Evolutionary conservation across 371 early-diverging fungal genomes (phyloP).

Genomic region (Mucor lusitanicus): DNA sequence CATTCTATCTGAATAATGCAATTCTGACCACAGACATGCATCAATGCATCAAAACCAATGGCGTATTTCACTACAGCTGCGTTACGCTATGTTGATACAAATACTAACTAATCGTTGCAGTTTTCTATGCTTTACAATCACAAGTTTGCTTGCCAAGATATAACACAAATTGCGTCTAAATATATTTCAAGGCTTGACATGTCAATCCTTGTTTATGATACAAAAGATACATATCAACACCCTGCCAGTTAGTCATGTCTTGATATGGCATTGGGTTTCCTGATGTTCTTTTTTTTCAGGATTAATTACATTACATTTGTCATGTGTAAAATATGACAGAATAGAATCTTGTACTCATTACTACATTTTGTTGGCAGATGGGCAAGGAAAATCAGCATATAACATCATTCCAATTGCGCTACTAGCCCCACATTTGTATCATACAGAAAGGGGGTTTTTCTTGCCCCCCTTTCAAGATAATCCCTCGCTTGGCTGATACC

Average conservation of each 20-base stretch:
- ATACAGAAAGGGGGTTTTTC: not conserved
- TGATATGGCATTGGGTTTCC: not conserved
- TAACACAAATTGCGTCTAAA: not conserved
- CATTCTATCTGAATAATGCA: not conserved
- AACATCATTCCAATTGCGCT: not conserved
- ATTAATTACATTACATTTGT: not conserved
- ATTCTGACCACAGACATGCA: not conserved
- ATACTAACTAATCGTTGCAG: not conserved
- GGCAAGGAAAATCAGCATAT: not conserved
- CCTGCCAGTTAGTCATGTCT: not conserved
- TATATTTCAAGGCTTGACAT: not conserved
- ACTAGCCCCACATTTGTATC: not conserved
- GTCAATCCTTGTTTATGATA: not conserved
- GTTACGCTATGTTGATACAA: not conserved
- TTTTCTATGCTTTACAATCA: not conserved
- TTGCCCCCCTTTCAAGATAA: not conserved
- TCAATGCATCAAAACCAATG: not conserved
- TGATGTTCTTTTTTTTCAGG: not conserved
- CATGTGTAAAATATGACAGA: not conserved
- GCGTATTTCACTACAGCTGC: not conserved
- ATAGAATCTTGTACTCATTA: not conserved
- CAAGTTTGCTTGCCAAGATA: not conserved
- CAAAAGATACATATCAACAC: not conserved
- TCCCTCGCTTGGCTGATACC: not conserved
- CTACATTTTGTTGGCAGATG: not conserved